Base-by-base conservation (phyloP, 352 stramenopile genomes). In the Globisporangium camurandrum region DNA sequence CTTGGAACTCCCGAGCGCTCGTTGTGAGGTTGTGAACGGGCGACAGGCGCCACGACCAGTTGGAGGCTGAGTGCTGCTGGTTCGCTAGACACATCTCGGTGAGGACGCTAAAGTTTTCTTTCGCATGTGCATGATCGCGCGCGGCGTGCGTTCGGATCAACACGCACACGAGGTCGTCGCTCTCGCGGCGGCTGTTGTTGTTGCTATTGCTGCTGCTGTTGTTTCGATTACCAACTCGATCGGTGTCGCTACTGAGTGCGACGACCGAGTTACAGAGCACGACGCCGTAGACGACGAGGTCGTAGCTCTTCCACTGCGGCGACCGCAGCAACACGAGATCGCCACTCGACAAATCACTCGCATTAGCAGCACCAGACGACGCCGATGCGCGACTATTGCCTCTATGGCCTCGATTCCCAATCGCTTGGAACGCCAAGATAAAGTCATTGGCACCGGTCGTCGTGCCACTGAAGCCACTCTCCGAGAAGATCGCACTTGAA, bases 1-100 rank as follows among this genome's bases (percentile, higher is more conserved):
- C 81, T 43, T 93, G 81, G 48, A 78, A 93, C 60, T 93, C 81
- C n/a, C 81, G 71, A 2, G 78, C 75, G 42, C 73, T 88, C 10
- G 78, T 90, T 24, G 69, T 86, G 40, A 75, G 71, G 49, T 86
- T 90, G 56, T 88, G 69, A 9, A 86, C 73, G 53, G 85, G 66
- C 27, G 84, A 71, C 3, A 88, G 59, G 2, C 68, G 62, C 78
- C 78, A 90, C 44, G 57, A 62, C 78, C 78, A 89, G 24, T 69
- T 73, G 2, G 62, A 19, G 1, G 58, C n/a, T n/a, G n/a, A n/a
- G n/a, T n/a, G 64, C 0, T 64, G 66, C 49, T 84, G 71, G 58
- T 89, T 90, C 14, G 75, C 72, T 0, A 89, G 56, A 60, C 75
- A 88, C 50, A 86, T 63, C 49, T 90, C 75, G 12, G 69, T 81